Percentiles rank a stretch among this genome's conserved stretches.
Conservation (phyloP, 192 early-diverging fungal species). For the Entomortierella lignicola region DNA sequence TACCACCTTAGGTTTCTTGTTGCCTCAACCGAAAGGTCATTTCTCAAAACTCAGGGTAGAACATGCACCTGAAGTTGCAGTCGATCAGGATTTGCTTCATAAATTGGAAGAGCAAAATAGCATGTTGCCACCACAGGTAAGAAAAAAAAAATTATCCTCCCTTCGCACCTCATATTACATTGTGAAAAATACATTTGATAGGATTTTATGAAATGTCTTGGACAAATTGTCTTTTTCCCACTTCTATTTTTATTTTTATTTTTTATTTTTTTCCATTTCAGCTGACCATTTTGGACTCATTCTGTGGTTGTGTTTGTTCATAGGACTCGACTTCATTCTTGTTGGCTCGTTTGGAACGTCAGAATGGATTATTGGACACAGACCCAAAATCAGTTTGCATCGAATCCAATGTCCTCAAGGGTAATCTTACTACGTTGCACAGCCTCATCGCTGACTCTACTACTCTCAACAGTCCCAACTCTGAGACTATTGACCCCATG, state of each 20-base stretch:
- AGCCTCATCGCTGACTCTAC: constrained; percentile 59
- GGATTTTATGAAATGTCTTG: no score
- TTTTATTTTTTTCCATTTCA: no score
- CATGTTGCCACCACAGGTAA: constrained; percentile 65
- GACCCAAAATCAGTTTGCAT: constrained; percentile 73
- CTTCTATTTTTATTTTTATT: no score
- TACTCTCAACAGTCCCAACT: constrained; percentile 53
- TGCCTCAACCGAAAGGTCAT: constrained; percentile 50
- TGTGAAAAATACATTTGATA: no score
- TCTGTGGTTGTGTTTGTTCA: no score
- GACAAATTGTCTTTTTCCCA: no score
- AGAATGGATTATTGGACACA: constrained; percentile 69
- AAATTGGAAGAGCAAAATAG: constrained; percentile 70
- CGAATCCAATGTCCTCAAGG: constrained; percentile 69
- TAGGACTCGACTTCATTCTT: constrained; percentile 69
- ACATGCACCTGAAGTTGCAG: constrained; percentile 10
- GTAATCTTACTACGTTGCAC: constrained; percentile 64
- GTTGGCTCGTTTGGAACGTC: constrained; percentile 67
- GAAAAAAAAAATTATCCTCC: not conserved
- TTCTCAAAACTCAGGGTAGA: constrained; percentile 44
- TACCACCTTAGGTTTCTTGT: constrained; percentile 38
- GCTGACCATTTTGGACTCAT: not conserved
- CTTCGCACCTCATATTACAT: no score
- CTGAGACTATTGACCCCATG: constrained; percentile 49
- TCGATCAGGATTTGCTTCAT: constrained; percentile 56